Conservation (phyloP, 2,329 filamentous ascomycete species). For the Apiospora aurea region DNA sequence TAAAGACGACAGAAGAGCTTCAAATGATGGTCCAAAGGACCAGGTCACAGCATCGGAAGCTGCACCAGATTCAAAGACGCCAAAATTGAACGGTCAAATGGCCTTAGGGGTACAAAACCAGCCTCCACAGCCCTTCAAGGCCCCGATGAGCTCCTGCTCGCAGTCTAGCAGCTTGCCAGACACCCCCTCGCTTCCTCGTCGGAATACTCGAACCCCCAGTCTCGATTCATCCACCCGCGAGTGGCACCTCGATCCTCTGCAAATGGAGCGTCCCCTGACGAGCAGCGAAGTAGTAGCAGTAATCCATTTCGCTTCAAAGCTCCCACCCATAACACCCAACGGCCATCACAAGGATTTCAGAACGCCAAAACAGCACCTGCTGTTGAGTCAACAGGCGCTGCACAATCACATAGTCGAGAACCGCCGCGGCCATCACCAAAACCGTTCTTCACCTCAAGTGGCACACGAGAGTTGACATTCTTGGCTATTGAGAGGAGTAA, state of each 20-base stretch:
- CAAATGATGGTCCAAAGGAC: neutral
- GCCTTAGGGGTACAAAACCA: neutral
- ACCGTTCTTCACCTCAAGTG: conserved; percentile 44
- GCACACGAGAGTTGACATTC: conserved; percentile 36
- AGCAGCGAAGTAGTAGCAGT: conserved; percentile 1
- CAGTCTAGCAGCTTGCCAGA: conserved; percentile 4
- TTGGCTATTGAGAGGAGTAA: conserved; percentile 42
- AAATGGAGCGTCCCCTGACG: neutral
- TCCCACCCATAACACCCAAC: neutral
- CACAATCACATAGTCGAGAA: neutral
- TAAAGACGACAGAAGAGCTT: neutral
- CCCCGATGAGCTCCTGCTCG: neutral
- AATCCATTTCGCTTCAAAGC: conserved; percentile 5
- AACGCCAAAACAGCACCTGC: neutral
- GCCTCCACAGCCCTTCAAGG: neutral
- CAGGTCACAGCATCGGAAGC: neutral
- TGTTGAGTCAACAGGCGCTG: neutral
- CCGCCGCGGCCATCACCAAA: conserved; percentile 37
- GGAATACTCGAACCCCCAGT: neutral
- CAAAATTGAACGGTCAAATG: neutral
- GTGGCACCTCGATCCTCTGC: conserved; percentile 4
- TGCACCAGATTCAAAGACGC: neutral
- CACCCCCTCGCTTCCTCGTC: conserved; percentile 12
- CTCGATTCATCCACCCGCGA: conserved; percentile 3
- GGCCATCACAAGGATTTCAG: neutral